Conservation (phyloP, 768 basidiomycete species). For the Suillus weaverae region DNA sequence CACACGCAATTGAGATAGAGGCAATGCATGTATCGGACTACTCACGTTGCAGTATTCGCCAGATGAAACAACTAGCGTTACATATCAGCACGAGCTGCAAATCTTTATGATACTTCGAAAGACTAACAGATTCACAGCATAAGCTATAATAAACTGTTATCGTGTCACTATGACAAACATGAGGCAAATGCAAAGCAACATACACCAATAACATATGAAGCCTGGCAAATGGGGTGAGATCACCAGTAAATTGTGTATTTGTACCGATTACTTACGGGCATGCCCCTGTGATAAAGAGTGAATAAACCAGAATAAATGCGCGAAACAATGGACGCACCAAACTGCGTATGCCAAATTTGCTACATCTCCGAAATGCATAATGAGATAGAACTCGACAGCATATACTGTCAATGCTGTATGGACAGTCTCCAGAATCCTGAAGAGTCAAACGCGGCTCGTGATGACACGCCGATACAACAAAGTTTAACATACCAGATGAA, state of each 20-base stretch:
- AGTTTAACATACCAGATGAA: conserved; percentile 13
- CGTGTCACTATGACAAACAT: neutral
- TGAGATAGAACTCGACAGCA: conserved; percentile 17
- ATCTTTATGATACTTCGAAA: neutral
- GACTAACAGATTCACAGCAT: conserved; percentile 8
- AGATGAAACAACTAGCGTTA: conserved; percentile 15
- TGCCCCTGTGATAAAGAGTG: conserved; percentile 8
- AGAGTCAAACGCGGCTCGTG: neutral
- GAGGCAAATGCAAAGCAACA: neutral
- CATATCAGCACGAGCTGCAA: neutral
- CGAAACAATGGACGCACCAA: conserved; percentile 11
- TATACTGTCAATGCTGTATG: conserved; percentile 19
- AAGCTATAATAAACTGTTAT: conserved; percentile 7
- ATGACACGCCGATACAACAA: no score
- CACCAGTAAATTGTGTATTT: neutral
- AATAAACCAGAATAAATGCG: neutral
- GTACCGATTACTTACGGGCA: conserved; percentile 6
- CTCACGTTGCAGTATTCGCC: conserved; percentile 22
- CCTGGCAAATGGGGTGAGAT: conserved; percentile 5
- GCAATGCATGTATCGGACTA: neutral
- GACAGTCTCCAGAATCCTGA: conserved; percentile 16
- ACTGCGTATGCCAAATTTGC: conserved; percentile 5
- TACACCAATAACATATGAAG: conserved; percentile 12
- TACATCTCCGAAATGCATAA: conserved; percentile 13
- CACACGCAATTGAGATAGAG: neutral